Base-by-base conservation (phyloP, 2,329 filamentous ascomycete species). In the Zymoseptoria crescenta region DNA sequence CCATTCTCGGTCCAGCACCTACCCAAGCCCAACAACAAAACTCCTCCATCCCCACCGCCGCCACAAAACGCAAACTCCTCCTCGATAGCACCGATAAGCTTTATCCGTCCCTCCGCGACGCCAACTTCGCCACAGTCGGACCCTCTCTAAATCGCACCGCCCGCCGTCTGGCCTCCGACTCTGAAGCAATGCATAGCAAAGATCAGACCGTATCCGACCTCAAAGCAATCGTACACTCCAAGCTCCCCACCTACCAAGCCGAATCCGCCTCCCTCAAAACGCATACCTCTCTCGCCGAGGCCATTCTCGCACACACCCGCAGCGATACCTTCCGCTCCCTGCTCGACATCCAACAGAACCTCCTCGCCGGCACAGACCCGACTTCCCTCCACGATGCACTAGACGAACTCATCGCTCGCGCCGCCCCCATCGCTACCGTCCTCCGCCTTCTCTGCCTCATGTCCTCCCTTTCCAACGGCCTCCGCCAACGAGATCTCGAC, bases 41-140 rank as follows among this genome's bases (percentile, higher is more conserved):
- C 28, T 61, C 60, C 8, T 64, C 64, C 74, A 73, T 70, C 69
- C 56, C 80, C 59, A 74, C 87, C 75, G 75, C 86, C 74, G 79
- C 86, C 76, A 72, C 70, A 8, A 96, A 96, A 73, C 85, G 91
- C 56, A 96, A 95, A 68, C 87, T 99, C 52, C 83, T 89, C 68
- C 82, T 99, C 1, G 93, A 97, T 72, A 89, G 89, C 2, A 90
- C 87, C 13, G 95, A 99, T 72, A 88, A 89, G 64, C 80, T 99
- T 9, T 99, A 93, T 71, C 86, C 87, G 53, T 88, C 95, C 65
- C 80, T 99, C 3, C 86, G 93, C 58, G 90, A 97, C 72, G 86
- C 89, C 49, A 99, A 99, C 72, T 99, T 97, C 73, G 93, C 92
- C 41, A 91, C 96, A 57, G 91, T 99, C 48, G 94, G 94, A 13